These are phyloP conservation scores for Candida taoyuanica DNA, from an alignment of 805 yeast genomes.

Conservation along the genomic window DNA sequence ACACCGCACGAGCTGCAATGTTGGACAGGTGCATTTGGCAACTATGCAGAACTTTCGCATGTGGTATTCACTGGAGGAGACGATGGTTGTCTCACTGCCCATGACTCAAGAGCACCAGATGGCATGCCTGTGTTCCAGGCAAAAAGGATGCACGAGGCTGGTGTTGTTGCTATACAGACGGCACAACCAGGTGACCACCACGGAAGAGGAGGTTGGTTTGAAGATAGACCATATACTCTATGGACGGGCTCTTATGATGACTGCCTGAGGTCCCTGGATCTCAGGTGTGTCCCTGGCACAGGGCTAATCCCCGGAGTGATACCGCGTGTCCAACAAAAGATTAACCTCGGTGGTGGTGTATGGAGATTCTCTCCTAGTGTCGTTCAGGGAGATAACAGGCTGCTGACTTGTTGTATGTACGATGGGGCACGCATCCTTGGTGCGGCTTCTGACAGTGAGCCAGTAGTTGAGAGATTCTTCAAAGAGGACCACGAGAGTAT, in stretches of 20 bases:
- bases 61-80: conserved; percentile 89
- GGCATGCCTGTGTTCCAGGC: conserved; percentile 32
- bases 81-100: conserved; percentile 71
- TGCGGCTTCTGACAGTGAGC: conserved; percentile 25
- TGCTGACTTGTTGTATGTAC: conserved; percentile 90
- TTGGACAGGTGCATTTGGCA: conserved; percentile 81
- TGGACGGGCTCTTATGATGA: conserved; percentile 97
- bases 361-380: conserved; percentile 82
- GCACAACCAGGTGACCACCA: conserved; percentile 36
- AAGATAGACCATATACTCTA: conserved; percentile 40
- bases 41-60: conserved; percentile 43
- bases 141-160: conserved; percentile 76
- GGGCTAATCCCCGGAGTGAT: conserved; percentile 42
- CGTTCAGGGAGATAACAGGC: conserved; percentile 34
- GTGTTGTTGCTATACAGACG: conserved; percentile 78
- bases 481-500: conserved; percentile 80
- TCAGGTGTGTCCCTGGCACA: conserved; percentile 46
- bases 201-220: conserved; percentile 39
- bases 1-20: conserved; percentile 69
- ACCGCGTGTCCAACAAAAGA: conserved; percentile 42
- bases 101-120: conserved; percentile 48
- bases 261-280: conserved; percentile 59
- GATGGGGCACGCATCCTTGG: conserved; percentile 78
- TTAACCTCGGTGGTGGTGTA: conserved; percentile 85
- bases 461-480: conserved; percentile 38